Evolutionary conservation across 2,329 filamentous ascomycete genomes (phyloP), one percentile per base, ranked within the genome.

Genomic region (Microsporum canis): DNA sequence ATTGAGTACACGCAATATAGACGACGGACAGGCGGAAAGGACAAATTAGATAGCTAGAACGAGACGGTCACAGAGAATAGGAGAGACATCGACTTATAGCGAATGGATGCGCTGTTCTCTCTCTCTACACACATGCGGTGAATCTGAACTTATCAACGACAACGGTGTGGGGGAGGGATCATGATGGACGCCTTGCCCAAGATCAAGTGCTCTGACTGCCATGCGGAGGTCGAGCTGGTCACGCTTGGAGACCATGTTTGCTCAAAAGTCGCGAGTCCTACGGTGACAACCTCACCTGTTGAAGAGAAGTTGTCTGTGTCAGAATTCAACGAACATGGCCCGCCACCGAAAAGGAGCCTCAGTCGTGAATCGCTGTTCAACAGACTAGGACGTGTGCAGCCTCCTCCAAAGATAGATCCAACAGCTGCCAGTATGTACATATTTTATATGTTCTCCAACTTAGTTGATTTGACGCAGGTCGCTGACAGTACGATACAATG

Each of bases 211-310:
- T 95, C 90, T 59, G 85, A 81, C 76, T 95, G 90, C 71, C 83
- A 84, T 45, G 74, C 78, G 45, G 84, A 91, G 68, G 88, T 96
- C 63, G 87, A 91, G 70, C 94, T 96, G 67, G 87, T 88, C 45
- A 79, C 86, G 72, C 88, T 96, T 86, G 89, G 89, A 64, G 89
- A 95, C 64, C 91, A 96, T 77, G 72, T 89, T 63, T 96, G 91
- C 73, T 73, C 73, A 27, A 56, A 60, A 56, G 23, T n/a, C 23
- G 45, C 45, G 27, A n/a, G 49, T 53, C 45, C 27, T 31, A 51
- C 45, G 1, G 39, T 31, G 45, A 27, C 27, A 14, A 14, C 45
- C 23, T 53, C 51, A 3, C 51, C 51, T 5, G 33, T 55, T 31
- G 51, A 55, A 3, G 12, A 36, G 33, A 14, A 55, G 51, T 58